Base-by-base conservation (phyloP, 257 asterid genomes). In the Scutellaria minor region DNA sequence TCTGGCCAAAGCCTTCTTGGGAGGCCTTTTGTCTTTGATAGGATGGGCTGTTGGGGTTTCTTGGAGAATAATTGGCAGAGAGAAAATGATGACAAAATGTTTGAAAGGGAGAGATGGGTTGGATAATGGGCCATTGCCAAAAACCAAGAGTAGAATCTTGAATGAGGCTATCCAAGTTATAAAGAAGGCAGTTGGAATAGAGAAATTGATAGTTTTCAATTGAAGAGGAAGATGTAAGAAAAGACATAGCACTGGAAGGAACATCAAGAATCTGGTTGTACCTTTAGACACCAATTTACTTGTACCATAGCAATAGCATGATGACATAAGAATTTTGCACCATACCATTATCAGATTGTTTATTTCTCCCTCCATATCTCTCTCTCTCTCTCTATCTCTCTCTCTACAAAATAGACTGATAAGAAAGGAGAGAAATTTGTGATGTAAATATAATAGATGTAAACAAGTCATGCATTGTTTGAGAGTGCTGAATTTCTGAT, bases 121-220 rank as follows among this genome's bases (percentile, higher is more conserved):
- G 42, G 87, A 76, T 7, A 86, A 70, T 18, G 91, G 89, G 72
- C 89, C 91, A 5, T 2, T 10, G 9, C 77, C 84, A 18, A 70
- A 84, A 7, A 69, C 89, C 61, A 86, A 77, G 53, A 76, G 87
- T 14, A 86, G 70, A 35, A 86, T 75, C 82, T 86, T 84, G 72
- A 78, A 84, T 46, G 80, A 66, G 68, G 85, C 48, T 64, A 78
- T 73, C 87, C 87, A 84, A 14, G 86, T 75, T 2, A 82, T 59
- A 63, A 75, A 86, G 57, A 86, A 80, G 9, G 79, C 70, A 31
- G 83, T 80, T 11, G 81, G 35, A 6, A 68, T 9, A 5, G 66
- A 56, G 4, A 84, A 66, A 46, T 70, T 78, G 70, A 86, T 10
- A 0, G 81, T 46, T 12, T 64, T 70, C 14, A 86, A 57, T 11